A percentile compares a stretch with the other conserved stretches of the same genome.
Conservation (phyloP, 176 grass and related monocot genomes). For the Urochloa ruziziensis region DNA sequence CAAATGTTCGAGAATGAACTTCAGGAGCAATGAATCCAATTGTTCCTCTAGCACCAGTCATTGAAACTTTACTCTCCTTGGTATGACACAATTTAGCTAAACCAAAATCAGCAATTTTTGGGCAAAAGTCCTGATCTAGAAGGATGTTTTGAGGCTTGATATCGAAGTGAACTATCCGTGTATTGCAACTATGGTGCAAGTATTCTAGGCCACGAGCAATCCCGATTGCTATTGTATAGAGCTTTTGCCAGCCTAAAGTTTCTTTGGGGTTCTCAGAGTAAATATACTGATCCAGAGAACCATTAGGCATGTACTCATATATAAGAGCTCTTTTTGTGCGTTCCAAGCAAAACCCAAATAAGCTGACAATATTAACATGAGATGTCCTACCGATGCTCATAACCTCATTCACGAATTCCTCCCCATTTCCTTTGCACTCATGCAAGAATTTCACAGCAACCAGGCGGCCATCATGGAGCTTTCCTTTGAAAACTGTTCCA, state of each 20-base stretch:
- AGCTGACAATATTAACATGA: constrained; percentile 57
- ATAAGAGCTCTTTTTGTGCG: constrained; percentile 52
- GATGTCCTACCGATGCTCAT: constrained; percentile 56
- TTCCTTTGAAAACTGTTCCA: constrained; percentile 49
- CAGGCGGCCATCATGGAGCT: constrained; percentile 2
- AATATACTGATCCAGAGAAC: constrained; percentile 61
- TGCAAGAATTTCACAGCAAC: constrained; percentile 47
- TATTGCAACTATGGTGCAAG: no score
- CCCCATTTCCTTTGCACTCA: constrained; percentile 26
- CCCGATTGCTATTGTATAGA: constrained; percentile 47
- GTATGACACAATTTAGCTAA: no score
- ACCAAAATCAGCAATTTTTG: no score
- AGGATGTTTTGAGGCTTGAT: no score
- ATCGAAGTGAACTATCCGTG: no score
- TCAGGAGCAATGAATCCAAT: no score
- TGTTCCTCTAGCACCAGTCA: no score
- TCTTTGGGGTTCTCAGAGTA: constrained; percentile 48
- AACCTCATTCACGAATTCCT: constrained; percentile 54
- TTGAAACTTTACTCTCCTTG: no score
- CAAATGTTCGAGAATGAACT: no score
- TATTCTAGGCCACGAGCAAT: constrained; percentile 59
- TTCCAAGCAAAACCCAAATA: constrained; percentile 57
- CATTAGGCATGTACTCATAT: constrained; percentile 62
- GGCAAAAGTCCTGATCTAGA: no score
- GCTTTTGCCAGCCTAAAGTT: constrained; percentile 49